Evolutionary conservation across 1,284 basidiomycete species (phyloP).

Genomic region (Laetiporus sulphureus): DNA sequence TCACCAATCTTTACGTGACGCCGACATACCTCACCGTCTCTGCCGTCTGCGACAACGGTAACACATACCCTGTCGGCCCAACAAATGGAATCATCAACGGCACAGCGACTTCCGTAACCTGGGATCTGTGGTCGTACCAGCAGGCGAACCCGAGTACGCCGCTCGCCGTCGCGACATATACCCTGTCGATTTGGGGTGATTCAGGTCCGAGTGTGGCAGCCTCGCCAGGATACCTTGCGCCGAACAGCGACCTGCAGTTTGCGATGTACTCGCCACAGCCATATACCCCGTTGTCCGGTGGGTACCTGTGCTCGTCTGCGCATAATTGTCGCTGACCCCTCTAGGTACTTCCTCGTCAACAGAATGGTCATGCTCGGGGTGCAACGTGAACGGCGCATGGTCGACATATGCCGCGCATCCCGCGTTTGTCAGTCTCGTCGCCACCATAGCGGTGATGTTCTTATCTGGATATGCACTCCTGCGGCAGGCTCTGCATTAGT

Average conservation of each 20-base stretch:
- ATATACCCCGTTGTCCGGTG: slow-evolving; percentile 68
- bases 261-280: slow-evolving; percentile 79
- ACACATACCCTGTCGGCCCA: slow-evolving; percentile 84
- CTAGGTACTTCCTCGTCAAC: slow-evolving; percentile 4
- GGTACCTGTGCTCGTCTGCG: slow-evolving; percentile 35
- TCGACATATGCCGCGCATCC: slow-evolving; percentile 50
- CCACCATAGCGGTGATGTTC: slow-evolving; percentile 66
- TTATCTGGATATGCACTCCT: slow-evolving; percentile 66
- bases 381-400: slow-evolving; percentile 53
- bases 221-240: slow-evolving; percentile 60
- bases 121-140: slow-evolving; percentile 80
- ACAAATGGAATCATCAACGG: slow-evolving; percentile 69
- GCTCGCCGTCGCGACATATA: slow-evolving; percentile 71
- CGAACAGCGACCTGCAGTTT: slow-evolving; percentile 71
- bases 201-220: slow-evolving; percentile 58
- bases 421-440: slow-evolving; percentile 55
- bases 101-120: slow-evolving; percentile 64
- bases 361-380: slow-evolving; percentile 78
- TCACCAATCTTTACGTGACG: slow-evolving; percentile 61
- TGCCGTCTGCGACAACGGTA: slow-evolving; percentile 79
- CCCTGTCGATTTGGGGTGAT: slow-evolving; percentile 74
- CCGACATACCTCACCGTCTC: slow-evolving; percentile 75
- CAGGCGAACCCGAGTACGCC: slow-evolving; percentile 57
- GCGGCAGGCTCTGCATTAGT: slow-evolving; percentile 28
- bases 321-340: too few species aligned